A percentile compares a stretch with the other conserved stretches of the same genome.
Conservation (phyloP, 2,329 filamentous ascomycete genomes). For the Monosporascus sp. region DNA sequence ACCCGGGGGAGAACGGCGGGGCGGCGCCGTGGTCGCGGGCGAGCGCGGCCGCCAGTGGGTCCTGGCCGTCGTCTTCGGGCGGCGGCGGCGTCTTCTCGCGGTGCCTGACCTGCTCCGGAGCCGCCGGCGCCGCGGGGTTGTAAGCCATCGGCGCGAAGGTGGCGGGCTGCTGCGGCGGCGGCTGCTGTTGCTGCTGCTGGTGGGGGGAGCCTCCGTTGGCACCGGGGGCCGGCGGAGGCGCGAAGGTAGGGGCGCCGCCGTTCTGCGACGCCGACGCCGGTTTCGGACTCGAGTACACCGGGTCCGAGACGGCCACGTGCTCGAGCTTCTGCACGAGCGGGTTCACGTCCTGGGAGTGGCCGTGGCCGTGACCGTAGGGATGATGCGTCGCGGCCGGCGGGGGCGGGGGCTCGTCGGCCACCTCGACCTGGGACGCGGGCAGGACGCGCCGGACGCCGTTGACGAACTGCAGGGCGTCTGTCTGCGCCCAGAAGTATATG, state of each 20-base stretch:
- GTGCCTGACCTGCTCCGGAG: conserved; percentile 66
- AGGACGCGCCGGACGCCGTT: conserved; percentile 63
- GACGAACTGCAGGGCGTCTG: conserved; percentile 67
- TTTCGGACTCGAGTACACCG: conserved; percentile 36
- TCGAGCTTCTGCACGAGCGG: conserved; percentile 71
- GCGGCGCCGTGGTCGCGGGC: conserved; percentile 50
- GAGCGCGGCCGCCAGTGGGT: conserved; percentile 55
- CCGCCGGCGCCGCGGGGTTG: conserved; percentile 73
- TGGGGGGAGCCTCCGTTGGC: conserved; percentile 29
- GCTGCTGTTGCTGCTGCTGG: conserved; percentile 9
- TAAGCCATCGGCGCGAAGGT: conserved; percentile 65
- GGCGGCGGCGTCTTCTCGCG: conserved; percentile 77
- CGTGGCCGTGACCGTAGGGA: conserved; percentile 26
- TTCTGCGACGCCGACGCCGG: conserved; percentile 12
- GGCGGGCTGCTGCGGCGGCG: conserved; percentile 11
- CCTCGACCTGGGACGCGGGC: conserved; percentile 54
- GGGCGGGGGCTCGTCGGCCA: conserved; percentile 59
- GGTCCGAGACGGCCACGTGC: conserved; percentile 61
- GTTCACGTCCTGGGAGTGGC: conserved; percentile 46
- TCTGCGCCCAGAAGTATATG: conserved; percentile 73
- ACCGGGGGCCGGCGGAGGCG: conserved; percentile 35
- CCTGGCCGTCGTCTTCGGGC: conserved; percentile 59
- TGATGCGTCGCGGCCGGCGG: conserved; percentile 33
- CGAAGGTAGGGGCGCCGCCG: conserved; percentile 29
- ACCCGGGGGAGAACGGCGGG: conserved; percentile 45